phyloP scores from a whole-genome alignment of 2,329 filamentous ascomycete genomes.

The Chlorencoelia australis region DNA sequence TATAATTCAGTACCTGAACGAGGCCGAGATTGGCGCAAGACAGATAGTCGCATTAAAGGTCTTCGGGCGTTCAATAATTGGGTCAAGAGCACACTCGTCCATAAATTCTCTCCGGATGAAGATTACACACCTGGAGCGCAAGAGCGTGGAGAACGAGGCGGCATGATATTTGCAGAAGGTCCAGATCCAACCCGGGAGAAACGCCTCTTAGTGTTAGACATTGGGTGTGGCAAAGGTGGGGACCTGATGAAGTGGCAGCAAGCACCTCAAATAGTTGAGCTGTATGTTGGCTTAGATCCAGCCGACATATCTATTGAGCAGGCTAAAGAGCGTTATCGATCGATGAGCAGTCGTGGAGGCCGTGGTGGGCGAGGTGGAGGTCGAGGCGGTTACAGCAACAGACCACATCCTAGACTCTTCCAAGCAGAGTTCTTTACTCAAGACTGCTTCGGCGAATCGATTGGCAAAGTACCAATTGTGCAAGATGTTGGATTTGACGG shows the following conservation, averaged over 20 bases:
- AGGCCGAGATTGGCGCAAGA: constrained; percentile 88
- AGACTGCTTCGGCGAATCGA: constrained; percentile 80
- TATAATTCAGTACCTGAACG: constrained; percentile 95
- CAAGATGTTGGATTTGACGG: constrained; percentile 72
- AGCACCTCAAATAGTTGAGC: constrained; percentile 77
- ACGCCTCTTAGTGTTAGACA: constrained; percentile 74
- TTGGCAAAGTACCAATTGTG: constrained; percentile 74
- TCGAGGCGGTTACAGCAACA: constrained; percentile 36
- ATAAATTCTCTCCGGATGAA: constrained; percentile 84
- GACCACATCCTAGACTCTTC: constrained; percentile 52
- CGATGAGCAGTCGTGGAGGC: constrained; percentile 53
- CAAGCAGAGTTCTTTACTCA: constrained; percentile 83
- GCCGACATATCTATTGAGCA: constrained; percentile 89
- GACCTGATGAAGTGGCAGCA: constrained; percentile 95
- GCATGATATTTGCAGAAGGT: constrained; percentile 24
- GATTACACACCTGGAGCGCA: constrained; percentile 54
- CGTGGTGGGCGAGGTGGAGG: constrained; percentile 43
- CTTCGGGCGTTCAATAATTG: constrained; percentile 95
- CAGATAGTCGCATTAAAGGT: constrained; percentile 90
- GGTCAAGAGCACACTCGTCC: constrained; percentile 95
- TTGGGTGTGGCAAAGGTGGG: constrained; percentile 94
- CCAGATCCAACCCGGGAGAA: constrained; percentile 29
- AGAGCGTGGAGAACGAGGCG: constrained; percentile 42
- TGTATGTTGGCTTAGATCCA: constrained; percentile 91
- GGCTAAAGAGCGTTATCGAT: constrained; percentile 71